phyloP scores from a whole-genome alignment of 495 filamentous ascomycete species.

The Lasiosphaeria miniovina region DNA sequence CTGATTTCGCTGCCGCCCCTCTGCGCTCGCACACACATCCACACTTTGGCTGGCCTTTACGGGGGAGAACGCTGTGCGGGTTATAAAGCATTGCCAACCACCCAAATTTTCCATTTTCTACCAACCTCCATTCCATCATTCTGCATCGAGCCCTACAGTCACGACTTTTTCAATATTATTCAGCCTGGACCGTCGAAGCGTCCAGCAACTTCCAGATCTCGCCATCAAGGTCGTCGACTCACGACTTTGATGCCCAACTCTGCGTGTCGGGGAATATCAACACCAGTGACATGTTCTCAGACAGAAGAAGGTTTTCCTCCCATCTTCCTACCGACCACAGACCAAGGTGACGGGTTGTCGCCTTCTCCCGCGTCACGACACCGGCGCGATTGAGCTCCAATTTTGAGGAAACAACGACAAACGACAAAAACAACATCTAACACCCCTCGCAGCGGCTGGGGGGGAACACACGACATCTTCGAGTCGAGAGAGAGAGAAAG shows the following conservation, averaged over 20 bases:
- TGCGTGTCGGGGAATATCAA: slow-evolving; percentile 33
- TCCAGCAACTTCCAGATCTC: slow-evolving; percentile 30
- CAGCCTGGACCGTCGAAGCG: slow-evolving; percentile 29
- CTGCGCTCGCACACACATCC: slow-evolving; percentile 5
- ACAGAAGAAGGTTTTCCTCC: slow-evolving; percentile 46
- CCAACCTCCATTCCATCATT: slow-evolving; percentile 5
- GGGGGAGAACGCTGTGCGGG: too few relatives aligned
- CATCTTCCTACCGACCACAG: slow-evolving; percentile 55
- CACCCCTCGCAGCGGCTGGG: slow-evolving; percentile 20
- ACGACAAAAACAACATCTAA: slow-evolving; percentile 15
- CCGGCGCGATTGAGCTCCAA: slow-evolving; percentile 37
- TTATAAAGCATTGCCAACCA: slow-evolving; percentile 10
- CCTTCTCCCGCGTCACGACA: slow-evolving; percentile 47
- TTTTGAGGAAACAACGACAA: slow-evolving; percentile 21
- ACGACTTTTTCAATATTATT: slow-evolving; percentile 22
- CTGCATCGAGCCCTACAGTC: slow-evolving; percentile 20
- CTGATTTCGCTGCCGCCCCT: slow-evolving; percentile 15
- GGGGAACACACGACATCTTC: slow-evolving; percentile 17
- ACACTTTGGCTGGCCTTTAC: slow-evolving; percentile 16
- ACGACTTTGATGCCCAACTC: slow-evolving; percentile 34
- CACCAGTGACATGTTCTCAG: slow-evolving; percentile 49
- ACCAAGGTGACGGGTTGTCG: slow-evolving; percentile 53
- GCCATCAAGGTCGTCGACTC: slow-evolving; percentile 27
- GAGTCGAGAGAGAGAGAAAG: slow-evolving; percentile 13
- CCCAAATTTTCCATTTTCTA: slow-evolving; percentile 3